phyloP scores from a whole-genome alignment of 768 basidiomycete species.

The Neoboletus brunneissimus region DNA sequence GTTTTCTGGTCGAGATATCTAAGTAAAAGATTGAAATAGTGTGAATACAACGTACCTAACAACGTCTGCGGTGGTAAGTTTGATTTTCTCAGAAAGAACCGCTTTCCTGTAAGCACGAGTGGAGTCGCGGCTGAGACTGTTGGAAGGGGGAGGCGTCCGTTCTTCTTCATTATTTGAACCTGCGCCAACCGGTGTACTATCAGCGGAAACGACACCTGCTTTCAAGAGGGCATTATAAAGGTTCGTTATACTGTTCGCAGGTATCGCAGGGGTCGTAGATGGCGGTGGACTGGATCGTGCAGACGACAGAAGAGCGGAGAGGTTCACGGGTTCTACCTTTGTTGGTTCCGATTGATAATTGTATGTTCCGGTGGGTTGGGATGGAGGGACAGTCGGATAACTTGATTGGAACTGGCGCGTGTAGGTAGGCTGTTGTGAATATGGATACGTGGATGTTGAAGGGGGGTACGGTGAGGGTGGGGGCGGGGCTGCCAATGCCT shows the following conservation, averaged over 20 bases:
- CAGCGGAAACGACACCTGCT: conserved; percentile 70
- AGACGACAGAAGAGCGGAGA: conserved; percentile 30
- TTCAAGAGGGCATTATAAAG: conserved; percentile 69
- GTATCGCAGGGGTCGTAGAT: conserved; percentile 21
- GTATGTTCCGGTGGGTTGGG: conserved; percentile 30
- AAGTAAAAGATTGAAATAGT: neutral
- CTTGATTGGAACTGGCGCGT: conserved; percentile 27
- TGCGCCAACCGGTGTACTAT: conserved; percentile 50
- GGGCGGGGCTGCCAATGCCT: conserved; percentile 31
- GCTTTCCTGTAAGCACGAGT: conserved; percentile 56
- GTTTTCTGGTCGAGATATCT: conserved; percentile 35
- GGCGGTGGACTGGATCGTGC: conserved; percentile 23
- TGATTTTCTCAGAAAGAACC: conserved; percentile 58
- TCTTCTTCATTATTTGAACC: conserved; percentile 33
- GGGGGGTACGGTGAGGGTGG: conserved; percentile 23
- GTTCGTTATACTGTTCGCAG: conserved; percentile 46
- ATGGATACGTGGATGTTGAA: conserved; percentile 27
- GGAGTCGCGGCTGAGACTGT: conserved; percentile 44
- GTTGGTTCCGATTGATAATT: conserved; percentile 23
- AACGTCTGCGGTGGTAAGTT: conserved; percentile 67
- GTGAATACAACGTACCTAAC: conserved; percentile 49
- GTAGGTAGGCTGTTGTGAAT: conserved; percentile 33
- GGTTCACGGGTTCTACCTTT: conserved; percentile 32
- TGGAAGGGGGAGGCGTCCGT: conserved; percentile 33
- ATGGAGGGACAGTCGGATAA: conserved; percentile 32